Base-by-base conservation (phyloP, 164 flowering plant species). In the Aristolochia contorta region DNA sequence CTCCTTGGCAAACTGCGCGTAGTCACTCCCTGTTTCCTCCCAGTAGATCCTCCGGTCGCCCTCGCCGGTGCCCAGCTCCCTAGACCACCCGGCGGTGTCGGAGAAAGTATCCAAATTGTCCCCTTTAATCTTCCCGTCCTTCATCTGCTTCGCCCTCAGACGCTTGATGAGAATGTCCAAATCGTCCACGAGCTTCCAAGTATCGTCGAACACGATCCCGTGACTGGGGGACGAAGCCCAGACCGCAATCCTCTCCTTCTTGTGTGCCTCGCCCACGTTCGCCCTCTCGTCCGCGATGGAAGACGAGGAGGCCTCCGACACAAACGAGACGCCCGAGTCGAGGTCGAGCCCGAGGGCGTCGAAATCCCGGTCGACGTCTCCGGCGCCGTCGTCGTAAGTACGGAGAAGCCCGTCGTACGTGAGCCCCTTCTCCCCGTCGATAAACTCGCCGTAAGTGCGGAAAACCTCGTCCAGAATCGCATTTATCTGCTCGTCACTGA, bases 341-440 rank as follows among this genome's bases (percentile, higher is more conserved):
- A 88, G 75, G 58, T 85, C 85, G 12, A 89, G 70, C 22, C 80
- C 84, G 0, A 89, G 78, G 2, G 99, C 97, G 18, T 94, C 97
- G 53, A 91, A 94, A 69, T 94, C 99, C 1, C 97, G 79, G 70
- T 94, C 97, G 27, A 94, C 99, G 52, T 94, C 99, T 1, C 99
- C 99, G 27, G 99, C 99, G 0, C 99, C 99, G 48, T 94, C 99
- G 56, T 94, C 96, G 63, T 94, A 94, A 21, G 99, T 94, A 12
- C 99, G 78, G 25, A 94, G 64, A 7, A 94, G 73, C 14, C 99
- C 99, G 2, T 84, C 89, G 51, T 71, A 79, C 18, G 93, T 85
- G 22, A 94, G 75, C 3, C 99, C 99, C 62, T 82, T 80, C 14
- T 81, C 84, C 22, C 85, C 86, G 64, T 86, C 86, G 47, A 94